Percentiles rank a stretch among this genome's conserved stretches.
Evolutionary conservation across 1,139 yeast genomes (phyloP).

Genomic region (Williopsis jadinii): DNA sequence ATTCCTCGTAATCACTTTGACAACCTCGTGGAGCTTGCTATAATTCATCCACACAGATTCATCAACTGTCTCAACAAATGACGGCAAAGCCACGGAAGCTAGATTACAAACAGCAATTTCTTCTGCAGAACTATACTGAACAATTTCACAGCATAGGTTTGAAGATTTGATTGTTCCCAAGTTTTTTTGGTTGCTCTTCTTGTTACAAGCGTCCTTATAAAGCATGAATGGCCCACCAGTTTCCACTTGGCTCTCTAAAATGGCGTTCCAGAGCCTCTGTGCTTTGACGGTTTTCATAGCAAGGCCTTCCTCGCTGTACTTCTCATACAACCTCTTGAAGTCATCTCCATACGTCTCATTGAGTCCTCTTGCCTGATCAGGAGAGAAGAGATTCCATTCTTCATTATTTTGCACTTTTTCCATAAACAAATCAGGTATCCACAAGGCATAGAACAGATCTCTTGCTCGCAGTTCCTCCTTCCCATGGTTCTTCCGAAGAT

Average conservation of each 20-base stretch:
- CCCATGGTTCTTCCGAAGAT: slow-evolving; percentile 84
- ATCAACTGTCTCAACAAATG: slow-evolving; percentile 34
- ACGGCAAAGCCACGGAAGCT: slow-evolving; percentile 81
- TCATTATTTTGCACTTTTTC: slow-evolving; percentile 73
- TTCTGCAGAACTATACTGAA: slow-evolving; percentile 79
- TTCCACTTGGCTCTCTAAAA: slow-evolving; percentile 84
- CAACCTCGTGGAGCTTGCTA: slow-evolving; percentile 59
- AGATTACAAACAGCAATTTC: slow-evolving; percentile 90
- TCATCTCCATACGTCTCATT: slow-evolving; percentile 77
- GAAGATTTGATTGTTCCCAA: slow-evolving; percentile 84
- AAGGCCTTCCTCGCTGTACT: slow-evolving; percentile 64
- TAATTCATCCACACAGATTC: slow-evolving; percentile 58
- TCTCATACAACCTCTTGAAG: slow-evolving; percentile 62
- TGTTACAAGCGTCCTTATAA: slow-evolving; percentile 82
- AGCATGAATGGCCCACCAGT: slow-evolving; percentile 92
- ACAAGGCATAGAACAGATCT: slow-evolving; percentile 83
- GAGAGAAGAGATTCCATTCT: slow-evolving; percentile 83
- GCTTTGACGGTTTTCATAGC: slow-evolving; percentile 73
- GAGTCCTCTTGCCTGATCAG: slow-evolving; percentile 82
- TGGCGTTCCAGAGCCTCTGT: slow-evolving; percentile 83
- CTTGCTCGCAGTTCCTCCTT: slow-evolving; percentile 88
- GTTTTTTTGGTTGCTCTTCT: slow-evolving; percentile 79
- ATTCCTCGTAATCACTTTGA: slow-evolving; percentile 70
- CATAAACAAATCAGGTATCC: slow-evolving; percentile 91
- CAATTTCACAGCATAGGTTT: slow-evolving; percentile 85